phyloP scores from a whole-genome alignment of 169 alveolate species.

The Plasmodium yoelii region DNA sequence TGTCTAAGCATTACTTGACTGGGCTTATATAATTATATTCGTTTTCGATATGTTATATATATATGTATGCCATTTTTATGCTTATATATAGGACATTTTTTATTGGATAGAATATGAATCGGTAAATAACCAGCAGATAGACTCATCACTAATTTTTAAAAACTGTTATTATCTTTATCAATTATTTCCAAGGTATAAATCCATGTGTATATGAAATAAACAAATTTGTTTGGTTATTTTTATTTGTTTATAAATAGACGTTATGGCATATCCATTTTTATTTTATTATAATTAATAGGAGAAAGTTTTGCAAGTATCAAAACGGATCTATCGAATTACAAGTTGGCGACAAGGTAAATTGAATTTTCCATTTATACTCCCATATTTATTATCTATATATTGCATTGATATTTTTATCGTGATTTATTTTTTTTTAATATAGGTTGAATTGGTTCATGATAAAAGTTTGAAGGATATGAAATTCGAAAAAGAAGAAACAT shows the following conservation, averaged over 20 bases:
- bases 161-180: constrained; percentile 38
- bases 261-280: neutral
- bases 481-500: constrained; percentile 66
- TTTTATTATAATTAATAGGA: constrained; percentile 3
- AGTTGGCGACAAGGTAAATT: constrained; percentile 43
- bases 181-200: constrained; percentile 38
- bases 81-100: constrained; percentile 41
- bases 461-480: constrained; percentile 41
- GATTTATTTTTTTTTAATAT: neutral
- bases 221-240: too few species aligned
- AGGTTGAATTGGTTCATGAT: constrained; percentile 57
- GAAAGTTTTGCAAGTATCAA: constrained; percentile 65
- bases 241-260: too few species aligned
- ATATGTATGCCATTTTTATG: neutral
- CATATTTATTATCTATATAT: constrained; percentile 5
- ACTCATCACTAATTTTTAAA: constrained; percentile 35
- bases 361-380: neutral
- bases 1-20: too few species aligned
- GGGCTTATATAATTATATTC: too few species aligned
- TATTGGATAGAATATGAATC: constrained; percentile 69
- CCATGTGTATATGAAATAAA: neutral
- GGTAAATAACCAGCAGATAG: constrained; percentile 4
- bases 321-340: constrained; percentile 66
- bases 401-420: neutral
- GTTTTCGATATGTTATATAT: neutral